A percentile compares a stretch with the other conserved stretches of the same genome.
phyloP scores from a whole-genome alignment of 371 early-diverging fungal species.

The Coemansia sp. region DNA sequence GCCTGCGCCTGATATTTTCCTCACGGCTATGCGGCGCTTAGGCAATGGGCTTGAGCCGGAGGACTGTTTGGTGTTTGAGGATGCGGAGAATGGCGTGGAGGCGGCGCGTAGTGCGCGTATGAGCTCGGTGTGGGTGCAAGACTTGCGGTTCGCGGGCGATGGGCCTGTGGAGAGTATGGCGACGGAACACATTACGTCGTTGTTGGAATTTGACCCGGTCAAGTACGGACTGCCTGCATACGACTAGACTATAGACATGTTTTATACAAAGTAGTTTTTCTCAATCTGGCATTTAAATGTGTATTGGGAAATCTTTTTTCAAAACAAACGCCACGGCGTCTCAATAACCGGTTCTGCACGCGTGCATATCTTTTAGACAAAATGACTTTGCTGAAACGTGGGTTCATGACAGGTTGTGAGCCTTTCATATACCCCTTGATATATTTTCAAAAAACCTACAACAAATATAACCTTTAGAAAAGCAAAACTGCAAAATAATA shows the following conservation, averaged over 20 bases:
- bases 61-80: constrained; percentile 91
- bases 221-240: constrained; percentile 56
- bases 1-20: constrained; percentile 90
- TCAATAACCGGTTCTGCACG: too few species aligned
- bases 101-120: constrained; percentile 83
- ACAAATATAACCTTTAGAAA: too few species aligned
- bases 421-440: too few species aligned
- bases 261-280: not conserved
- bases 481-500: too few species aligned
- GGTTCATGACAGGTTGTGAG: too few species aligned
- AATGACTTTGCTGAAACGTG: too few species aligned
- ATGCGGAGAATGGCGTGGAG: constrained; percentile 78
- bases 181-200: constrained; percentile 57
- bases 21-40: constrained; percentile 63
- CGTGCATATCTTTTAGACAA: too few species aligned
- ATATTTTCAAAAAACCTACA: too few species aligned
- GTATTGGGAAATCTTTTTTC: too few species aligned
- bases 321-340: too few species aligned
- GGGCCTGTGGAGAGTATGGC: constrained; percentile 53
- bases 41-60: constrained; percentile 56
- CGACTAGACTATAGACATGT: not conserved
- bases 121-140: constrained; percentile 82
- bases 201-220: constrained; percentile 72
- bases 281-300: not conserved
- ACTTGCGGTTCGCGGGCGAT: constrained; percentile 57